A percentile compares a stretch with the other conserved stretches of the same genome.
Evolutionary conservation across 1,284 basidiomycete species (phyloP).

Genomic region (Hemileia vastatrix): DNA sequence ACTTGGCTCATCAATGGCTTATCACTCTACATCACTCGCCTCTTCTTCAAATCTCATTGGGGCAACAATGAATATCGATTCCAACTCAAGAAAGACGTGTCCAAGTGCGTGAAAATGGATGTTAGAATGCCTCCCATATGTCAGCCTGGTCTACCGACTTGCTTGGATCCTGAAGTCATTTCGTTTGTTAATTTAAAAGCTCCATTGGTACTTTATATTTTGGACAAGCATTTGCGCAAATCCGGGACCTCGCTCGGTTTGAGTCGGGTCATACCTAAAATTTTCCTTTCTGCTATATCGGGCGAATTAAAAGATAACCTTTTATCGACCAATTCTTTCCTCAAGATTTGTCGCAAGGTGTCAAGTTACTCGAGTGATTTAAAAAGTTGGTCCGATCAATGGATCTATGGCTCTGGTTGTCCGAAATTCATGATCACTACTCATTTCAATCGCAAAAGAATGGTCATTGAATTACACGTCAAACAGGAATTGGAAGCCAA

Average conservation of each 20-base stretch:
- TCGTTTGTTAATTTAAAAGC: slow-evolving; percentile 87
- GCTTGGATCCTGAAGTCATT: slow-evolving; percentile 32
- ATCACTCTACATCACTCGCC: slow-evolving; percentile 76
- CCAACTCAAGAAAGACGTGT: slow-evolving; percentile 89
- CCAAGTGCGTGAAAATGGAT: slow-evolving; percentile 80
- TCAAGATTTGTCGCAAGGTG: slow-evolving; percentile 85
- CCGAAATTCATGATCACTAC: slow-evolving; percentile 82
- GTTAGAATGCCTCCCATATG: slow-evolving; percentile 85
- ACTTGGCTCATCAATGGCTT: slow-evolving; percentile 92
- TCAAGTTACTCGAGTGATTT: slow-evolving; percentile 52
- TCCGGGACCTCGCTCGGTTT: slow-evolving; percentile 79
- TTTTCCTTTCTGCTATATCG: slow-evolving; percentile 86
- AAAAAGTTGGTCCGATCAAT: slow-evolving; percentile 85
- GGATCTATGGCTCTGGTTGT: slow-evolving; percentile 96
- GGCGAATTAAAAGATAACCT: slow-evolving; percentile 60
- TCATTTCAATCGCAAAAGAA: slow-evolving; percentile 93
- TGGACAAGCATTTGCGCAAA: slow-evolving; percentile 86
- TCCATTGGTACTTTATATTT: slow-evolving; percentile 86
- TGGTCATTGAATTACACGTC: slow-evolving; percentile 93
- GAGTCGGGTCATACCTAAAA: slow-evolving; percentile 84
- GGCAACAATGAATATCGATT: slow-evolving; percentile 98
- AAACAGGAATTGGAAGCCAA: slow-evolving; percentile 70
- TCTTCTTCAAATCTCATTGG: slow-evolving; percentile 75
- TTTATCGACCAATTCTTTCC: slow-evolving; percentile 79
- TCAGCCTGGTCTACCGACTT: slow-evolving; percentile 64